These are phyloP conservation scores for Athelia psychrophila DNA, from an alignment of 1,284 basidiomycete genomes.

Conservation along the genomic window DNA sequence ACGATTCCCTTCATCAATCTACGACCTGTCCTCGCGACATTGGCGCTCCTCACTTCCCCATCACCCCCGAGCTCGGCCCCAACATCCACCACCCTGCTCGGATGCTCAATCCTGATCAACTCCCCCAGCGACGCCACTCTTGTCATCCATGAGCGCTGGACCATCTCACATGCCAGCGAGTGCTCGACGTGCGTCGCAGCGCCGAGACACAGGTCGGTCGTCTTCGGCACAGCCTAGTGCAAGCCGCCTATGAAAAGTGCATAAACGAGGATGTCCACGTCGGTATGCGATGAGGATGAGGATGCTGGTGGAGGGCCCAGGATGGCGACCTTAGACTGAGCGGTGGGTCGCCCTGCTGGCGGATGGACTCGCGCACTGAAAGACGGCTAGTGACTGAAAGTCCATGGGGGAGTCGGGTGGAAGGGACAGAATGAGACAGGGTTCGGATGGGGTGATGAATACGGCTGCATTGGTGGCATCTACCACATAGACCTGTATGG, in stretches of 20 bases:
- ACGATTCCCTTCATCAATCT: constrained; percentile 68
- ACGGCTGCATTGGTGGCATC: constrained; percentile 77
- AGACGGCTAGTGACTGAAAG: constrained; percentile 27
- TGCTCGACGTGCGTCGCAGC: constrained; percentile 55
- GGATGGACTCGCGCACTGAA: constrained; percentile 47
- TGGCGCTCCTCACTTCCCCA: constrained; percentile 51
- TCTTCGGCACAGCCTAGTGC: constrained; percentile 75
- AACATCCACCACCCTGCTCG: constrained; percentile 64
- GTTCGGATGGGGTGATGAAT: constrained; percentile 46
- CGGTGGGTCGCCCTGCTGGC: constrained; percentile 52
- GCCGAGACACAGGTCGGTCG: constrained; percentile 68
- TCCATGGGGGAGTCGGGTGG: constrained; percentile 14
- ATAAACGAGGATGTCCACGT: constrained; percentile 54
- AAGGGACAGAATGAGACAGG: constrained; percentile 37
- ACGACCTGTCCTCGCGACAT: constrained; percentile 64
- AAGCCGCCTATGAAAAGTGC: constrained; percentile 72
- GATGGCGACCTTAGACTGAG: constrained; percentile 71
- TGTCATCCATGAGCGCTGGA: constrained; percentile 16
- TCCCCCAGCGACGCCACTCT: constrained; percentile 12
- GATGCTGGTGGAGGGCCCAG: constrained; percentile 36
- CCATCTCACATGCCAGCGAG: constrained; percentile 51
- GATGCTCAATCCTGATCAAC: constrained; percentile 55
- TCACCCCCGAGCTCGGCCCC: constrained; percentile 47
- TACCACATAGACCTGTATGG: constrained; percentile 49
- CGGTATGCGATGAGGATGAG: constrained; percentile 19